Percentiles rank a stretch among this genome's conserved stretches.
phyloP scores from a whole-genome alignment of 139 green algal species.

The Chlamydomonas sp. region DNA sequence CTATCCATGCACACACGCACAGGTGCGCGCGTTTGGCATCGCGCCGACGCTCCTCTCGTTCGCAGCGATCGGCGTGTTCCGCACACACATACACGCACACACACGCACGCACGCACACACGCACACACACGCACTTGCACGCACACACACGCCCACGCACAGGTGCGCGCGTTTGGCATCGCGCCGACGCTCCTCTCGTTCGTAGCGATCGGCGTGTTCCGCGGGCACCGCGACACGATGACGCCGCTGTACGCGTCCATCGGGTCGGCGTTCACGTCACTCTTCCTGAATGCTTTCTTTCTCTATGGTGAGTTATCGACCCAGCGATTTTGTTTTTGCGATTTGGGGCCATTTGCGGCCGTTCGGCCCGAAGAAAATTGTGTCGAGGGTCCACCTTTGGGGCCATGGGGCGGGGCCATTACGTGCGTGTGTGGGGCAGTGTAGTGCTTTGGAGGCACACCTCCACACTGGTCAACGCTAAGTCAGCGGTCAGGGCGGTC shows the following conservation, averaged over 20 bases:
- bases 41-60: slow-evolving; percentile 40
- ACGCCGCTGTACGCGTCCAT: slow-evolving; percentile 40
- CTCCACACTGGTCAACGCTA: no score
- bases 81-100: no score
- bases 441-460: no score
- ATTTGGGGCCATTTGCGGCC: slow-evolving; percentile 12
- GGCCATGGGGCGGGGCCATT: no score
- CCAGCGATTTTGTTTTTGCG: no score
- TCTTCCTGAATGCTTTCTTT: slow-evolving; percentile 34
- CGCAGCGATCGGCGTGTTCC: slow-evolving; percentile 46
- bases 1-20: no score
- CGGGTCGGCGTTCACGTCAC: slow-evolving; percentile 9
- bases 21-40: slow-evolving; percentile 30
- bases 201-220: slow-evolving; percentile 47
- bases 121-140: no score
- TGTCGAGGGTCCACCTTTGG: no score
- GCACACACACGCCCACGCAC: no score
- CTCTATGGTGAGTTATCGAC: slow-evolving; percentile 33
- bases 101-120: not conserved
- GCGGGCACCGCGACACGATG: slow-evolving; percentile 51
- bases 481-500: no score
- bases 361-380: no score
- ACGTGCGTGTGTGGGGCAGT: no score
- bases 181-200: slow-evolving; percentile 40
- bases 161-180: slow-evolving; percentile 29